These are phyloP conservation scores for Coprinellus aureogranulatus DNA, from an alignment of 768 basidiomycete species.

Conservation along the genomic window DNA sequence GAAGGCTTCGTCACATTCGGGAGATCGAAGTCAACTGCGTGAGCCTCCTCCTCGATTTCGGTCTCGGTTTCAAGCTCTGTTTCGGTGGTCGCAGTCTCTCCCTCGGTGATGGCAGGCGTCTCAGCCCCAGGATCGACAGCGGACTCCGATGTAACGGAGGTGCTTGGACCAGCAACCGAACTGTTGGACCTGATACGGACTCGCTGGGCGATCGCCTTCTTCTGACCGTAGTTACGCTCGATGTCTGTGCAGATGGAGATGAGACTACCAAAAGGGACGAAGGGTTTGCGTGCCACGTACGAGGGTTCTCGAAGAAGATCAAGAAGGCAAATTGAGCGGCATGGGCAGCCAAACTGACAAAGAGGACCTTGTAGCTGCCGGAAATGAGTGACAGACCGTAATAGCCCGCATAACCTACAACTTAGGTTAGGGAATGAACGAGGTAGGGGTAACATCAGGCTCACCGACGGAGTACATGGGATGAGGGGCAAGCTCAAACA, in stretches of 20 bases:
- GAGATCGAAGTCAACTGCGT: constrained; percentile 6
- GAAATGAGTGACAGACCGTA: constrained; percentile 92
- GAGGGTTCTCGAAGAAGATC: constrained; percentile 94
- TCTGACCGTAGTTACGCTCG: constrained; percentile 89
- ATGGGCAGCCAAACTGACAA: constrained; percentile 91
- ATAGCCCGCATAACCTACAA: constrained; percentile 88
- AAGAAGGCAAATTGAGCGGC: constrained; percentile 97
- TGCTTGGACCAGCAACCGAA: constrained; percentile 11
- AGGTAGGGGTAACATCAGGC: constrained; percentile 12
- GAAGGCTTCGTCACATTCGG: constrained; percentile 15
- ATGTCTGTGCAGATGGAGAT: constrained; percentile 56
- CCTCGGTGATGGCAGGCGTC: constrained; percentile 70
- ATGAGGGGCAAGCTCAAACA: constrained; percentile 90
- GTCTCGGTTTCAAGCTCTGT: constrained; percentile 65
- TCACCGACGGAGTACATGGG: constrained; percentile 91
- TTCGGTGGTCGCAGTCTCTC: constrained; percentile 64
- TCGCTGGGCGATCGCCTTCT: constrained; percentile 84
- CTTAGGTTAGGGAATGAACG: background rate
- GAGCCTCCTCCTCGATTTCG: constrained; percentile 46
- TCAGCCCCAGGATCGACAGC: constrained; percentile 21
- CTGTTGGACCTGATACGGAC: constrained; percentile 50
- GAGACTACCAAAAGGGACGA: no score
- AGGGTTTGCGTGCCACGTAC: constrained; percentile 44
- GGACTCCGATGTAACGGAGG: constrained; percentile 16
- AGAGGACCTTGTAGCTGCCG: constrained; percentile 87